Evolutionary conservation across 495 filamentous ascomycete species (phyloP), one percentile per base, ranked within the genome.

Genomic region (Podospora fimiseda): DNA sequence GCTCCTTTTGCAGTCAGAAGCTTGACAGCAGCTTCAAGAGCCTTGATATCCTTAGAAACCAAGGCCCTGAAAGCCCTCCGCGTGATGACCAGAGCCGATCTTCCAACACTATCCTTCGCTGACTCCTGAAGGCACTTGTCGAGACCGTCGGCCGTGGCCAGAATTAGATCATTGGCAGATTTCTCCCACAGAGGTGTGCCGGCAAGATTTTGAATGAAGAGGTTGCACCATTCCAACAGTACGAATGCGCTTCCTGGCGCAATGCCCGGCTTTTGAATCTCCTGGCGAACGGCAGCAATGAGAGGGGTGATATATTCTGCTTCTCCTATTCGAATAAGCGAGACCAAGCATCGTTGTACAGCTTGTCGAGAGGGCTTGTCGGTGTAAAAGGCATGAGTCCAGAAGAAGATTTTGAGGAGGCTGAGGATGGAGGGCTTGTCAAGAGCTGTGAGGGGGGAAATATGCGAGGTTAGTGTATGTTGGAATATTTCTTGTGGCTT

Each of bases 171-270:
- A 43, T 84, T 67, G 14, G 86, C 86, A 59, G 78, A 81, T 46
- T 75, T 73, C n/a, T 87, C 75, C 78, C 87, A 89, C 37, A 69
- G 66, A 23, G 65, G 73, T 52, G 64, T 79, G 51, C 70, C 73
- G 50, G 65, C 76, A 40, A 77, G 66, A 44, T 80, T 73, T 61
- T 87, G 82, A 39, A 93, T 70, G 11, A 95, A 68, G 53, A 90
- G 63, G 43, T 83, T 87, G 63, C 84, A 88, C 93, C 90, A 98
- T 62, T 92, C 87, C 11, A 92, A 73, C 56, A 98, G 73, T n/a
- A 95, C 87, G 60, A 96, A 91, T 1, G 90, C 88, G 62, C 82
- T 90, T 19, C 80, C 78, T 1, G 88, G 70, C 19, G 92, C 87
- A 56, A 97, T 80, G 22, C 80, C 82, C 3, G 72, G 64, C 64